Percentiles rank a stretch among this genome's conserved stretches.
Evolutionary conservation across 495 filamentous ascomycete genomes (phyloP).

Genomic region (Aspergillus saccharolyticus): DNA sequence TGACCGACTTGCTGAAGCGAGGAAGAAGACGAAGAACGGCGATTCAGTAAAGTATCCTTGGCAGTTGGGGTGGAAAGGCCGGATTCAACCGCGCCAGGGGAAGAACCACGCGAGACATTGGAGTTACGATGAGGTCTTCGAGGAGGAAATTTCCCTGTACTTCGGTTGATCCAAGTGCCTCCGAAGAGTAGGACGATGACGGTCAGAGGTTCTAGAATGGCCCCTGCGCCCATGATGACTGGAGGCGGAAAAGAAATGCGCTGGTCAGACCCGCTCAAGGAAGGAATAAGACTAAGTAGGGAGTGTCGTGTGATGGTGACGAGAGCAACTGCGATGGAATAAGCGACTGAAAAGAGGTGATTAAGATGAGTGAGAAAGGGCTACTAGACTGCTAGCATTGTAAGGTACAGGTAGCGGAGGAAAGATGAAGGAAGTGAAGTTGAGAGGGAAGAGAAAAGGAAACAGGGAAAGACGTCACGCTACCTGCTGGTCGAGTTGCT

Average conservation of each 20-base stretch:
- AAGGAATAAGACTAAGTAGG: background rate
- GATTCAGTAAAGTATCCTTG: constrained; percentile 29
- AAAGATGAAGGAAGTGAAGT: background rate
- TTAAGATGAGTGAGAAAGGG: background rate
- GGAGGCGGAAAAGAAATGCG: background rate
- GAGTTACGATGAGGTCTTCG: constrained; percentile 19
- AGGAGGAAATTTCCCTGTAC: constrained; percentile 15
- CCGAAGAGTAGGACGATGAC: constrained; percentile 54
- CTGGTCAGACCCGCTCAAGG: background rate
- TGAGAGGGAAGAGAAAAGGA: background rate
- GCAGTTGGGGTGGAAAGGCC: constrained; percentile 23
- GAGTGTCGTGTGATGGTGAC: background rate
- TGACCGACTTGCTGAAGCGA: constrained; percentile 21
- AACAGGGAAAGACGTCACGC: background rate
- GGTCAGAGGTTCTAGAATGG: constrained; percentile 49
- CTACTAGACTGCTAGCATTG: background rate
- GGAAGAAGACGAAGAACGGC: constrained; percentile 31
- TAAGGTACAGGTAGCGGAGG: background rate
- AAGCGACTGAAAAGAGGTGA: background rate
- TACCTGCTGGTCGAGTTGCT: background rate
- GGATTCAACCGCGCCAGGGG: constrained; percentile 30
- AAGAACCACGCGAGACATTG: constrained; percentile 15
- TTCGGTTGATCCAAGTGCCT: constrained; percentile 55
- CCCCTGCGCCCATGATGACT: constrained; percentile 47
- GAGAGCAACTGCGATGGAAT: background rate